These are phyloP conservation scores for Nannochloropsis salina DNA, from an alignment of 108 stramenopile genomes.

Conservation along the genomic window DNA sequence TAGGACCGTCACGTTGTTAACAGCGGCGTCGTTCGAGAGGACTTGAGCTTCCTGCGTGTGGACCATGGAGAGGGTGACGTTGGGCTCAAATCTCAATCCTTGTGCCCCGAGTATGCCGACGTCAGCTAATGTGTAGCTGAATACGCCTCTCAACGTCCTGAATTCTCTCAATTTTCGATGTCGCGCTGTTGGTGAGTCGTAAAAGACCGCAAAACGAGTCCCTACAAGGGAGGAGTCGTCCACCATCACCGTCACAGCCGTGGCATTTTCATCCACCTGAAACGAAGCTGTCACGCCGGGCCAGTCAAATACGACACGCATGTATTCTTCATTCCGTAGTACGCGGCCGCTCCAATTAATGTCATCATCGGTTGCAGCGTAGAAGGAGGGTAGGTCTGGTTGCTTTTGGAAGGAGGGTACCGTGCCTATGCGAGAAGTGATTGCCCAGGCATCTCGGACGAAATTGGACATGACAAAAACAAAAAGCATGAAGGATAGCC, in stretches of 20 bases:
- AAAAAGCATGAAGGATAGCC: too few species aligned
- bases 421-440: too few species aligned
- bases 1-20: not conserved
- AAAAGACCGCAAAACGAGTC: not conserved
- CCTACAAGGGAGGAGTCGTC: not conserved
- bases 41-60: not conserved
- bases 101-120: not conserved
- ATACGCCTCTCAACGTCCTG: not conserved
- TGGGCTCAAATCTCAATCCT: not conserved
- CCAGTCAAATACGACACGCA: not conserved
- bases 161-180: not conserved
- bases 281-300: not conserved
- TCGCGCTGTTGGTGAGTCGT: not conserved
- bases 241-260: not conserved
- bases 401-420: not conserved
- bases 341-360: constrained; percentile 17
- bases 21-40: not conserved
- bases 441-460: too few species aligned
- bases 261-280: not conserved
- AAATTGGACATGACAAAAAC: too few species aligned
- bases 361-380: not conserved
- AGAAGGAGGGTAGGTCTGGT: not conserved
- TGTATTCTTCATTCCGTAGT: not conserved
- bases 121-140: not conserved
- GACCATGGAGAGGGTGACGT: not conserved